These are phyloP conservation scores for Neurospora sp. DNA, from an alignment of 495 filamentous ascomycete genomes.

Conservation along the genomic window DNA sequence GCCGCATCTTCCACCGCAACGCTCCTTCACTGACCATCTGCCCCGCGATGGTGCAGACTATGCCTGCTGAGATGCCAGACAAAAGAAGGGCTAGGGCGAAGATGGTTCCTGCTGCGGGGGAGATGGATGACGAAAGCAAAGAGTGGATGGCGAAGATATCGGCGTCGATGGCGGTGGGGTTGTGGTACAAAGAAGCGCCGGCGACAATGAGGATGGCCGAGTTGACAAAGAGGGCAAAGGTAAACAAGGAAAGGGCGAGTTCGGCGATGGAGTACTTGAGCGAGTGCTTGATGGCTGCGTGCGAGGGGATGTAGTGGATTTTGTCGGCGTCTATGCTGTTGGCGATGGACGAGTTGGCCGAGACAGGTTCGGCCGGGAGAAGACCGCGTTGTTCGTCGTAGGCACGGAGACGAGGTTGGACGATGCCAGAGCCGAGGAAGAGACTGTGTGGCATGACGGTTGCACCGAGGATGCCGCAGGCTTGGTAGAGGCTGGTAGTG, in stretches of 20 bases:
- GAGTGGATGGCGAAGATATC: constrained; percentile 77
- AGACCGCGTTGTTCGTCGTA: constrained; percentile 60
- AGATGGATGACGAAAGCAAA: constrained; percentile 59
- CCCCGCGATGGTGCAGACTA: constrained; percentile 75
- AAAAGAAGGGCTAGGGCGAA: constrained; percentile 70
- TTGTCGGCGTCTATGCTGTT: constrained; percentile 29
- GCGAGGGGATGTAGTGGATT: constrained; percentile 62
- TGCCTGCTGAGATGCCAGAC: constrained; percentile 67
- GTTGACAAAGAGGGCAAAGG: constrained; percentile 92
- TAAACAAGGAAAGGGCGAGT: constrained; percentile 68
- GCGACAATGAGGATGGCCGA: constrained; percentile 83
- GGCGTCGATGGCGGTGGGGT: constrained; percentile 45
- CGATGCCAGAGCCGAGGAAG: constrained; percentile 81
- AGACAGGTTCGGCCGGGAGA: constrained; percentile 25
- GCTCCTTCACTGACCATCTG: constrained; percentile 79
- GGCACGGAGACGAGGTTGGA: constrained; percentile 70
- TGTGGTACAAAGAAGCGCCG: constrained; percentile 63
- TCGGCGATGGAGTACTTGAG: constrained; percentile 73
- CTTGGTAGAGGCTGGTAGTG: constrained; percentile 54
- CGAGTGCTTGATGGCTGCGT: constrained; percentile 66
- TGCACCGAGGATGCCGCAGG: constrained; percentile 84
- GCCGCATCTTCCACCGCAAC: constrained; percentile 56
- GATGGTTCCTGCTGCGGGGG: constrained; percentile 60
- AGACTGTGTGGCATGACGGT: constrained; percentile 93
- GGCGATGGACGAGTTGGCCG: constrained; percentile 15